phyloP scores from a whole-genome alignment of 208 protist species.

The Trypanosoma vivax region DNA sequence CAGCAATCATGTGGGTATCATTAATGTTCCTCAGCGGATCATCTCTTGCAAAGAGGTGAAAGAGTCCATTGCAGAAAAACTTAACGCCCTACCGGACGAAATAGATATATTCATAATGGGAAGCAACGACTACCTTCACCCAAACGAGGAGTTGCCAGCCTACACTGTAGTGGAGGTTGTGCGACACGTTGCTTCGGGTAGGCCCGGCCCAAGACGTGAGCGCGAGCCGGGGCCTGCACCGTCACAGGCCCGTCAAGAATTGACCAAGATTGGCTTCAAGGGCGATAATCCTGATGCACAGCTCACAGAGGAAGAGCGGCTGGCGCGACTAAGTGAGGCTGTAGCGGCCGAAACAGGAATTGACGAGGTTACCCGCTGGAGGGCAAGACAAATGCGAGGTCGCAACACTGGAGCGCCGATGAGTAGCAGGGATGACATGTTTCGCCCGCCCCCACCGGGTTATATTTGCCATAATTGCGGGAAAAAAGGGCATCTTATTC shows the following conservation, averaged over 20 bases:
- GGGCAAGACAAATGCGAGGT: conserved; percentile 10
- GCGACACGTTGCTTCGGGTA: conserved; percentile 39
- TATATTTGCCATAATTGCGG: conserved; percentile 90
- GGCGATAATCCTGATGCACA: conserved; percentile 1
- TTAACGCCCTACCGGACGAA: conserved; percentile 62
- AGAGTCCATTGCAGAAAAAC: conserved; percentile 63
- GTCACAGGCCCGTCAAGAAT: background rate
- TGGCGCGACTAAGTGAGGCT: conserved; percentile 66
- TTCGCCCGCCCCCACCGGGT: conserved; percentile 53
- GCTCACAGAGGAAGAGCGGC: conserved; percentile 76
- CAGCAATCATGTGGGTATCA: conserved; percentile 72
- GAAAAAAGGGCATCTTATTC: conserved; percentile 75
- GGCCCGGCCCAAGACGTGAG: conserved; percentile 16
- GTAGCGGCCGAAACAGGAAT: conserved; percentile 74
- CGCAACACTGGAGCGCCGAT: conserved; percentile 9
- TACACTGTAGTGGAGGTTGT: conserved; percentile 80
- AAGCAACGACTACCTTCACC: conserved; percentile 63
- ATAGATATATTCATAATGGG: conserved; percentile 70
- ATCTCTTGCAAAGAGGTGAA: conserved; percentile 61
- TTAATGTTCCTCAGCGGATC: conserved; percentile 60
- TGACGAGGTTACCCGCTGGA: conserved; percentile 34
- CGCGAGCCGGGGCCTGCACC: conserved; percentile 8
- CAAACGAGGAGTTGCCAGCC: conserved; percentile 64
- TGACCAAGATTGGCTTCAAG: background rate
- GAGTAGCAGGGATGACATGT: conserved; percentile 31